Evolutionary conservation across 2,329 filamentous ascomycete species (phyloP).

Genomic region (Sclerotiophoma versabilis): DNA sequence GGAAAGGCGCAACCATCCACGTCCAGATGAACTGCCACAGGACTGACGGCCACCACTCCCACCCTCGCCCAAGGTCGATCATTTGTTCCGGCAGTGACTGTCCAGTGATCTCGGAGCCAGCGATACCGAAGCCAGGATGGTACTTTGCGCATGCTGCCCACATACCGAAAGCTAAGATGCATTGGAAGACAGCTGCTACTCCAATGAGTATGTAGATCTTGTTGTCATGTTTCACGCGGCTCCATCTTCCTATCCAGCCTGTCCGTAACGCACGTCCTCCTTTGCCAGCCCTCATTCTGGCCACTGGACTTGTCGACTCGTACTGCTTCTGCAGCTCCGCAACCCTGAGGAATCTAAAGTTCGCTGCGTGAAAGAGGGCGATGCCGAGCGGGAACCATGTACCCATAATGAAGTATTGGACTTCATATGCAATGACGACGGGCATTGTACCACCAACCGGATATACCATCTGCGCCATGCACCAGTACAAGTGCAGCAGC

Average conservation of each 20-base stretch:
- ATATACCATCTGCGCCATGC: conserved; percentile 25
- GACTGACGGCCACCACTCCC: conserved; percentile 32
- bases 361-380: conserved; percentile 27
- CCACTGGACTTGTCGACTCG: background rate
- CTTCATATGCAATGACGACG: conserved; percentile 20
- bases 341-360: conserved; percentile 24
- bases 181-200: conserved; percentile 9
- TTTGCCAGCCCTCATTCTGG: background rate
- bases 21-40: conserved; percentile 31
- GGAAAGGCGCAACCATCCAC: conserved; percentile 27
- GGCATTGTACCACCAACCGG: conserved; percentile 21
- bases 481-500: conserved; percentile 29
- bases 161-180: conserved; percentile 14
- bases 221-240: conserved; percentile 4
- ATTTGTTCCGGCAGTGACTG: conserved; percentile 23
- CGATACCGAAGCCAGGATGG: conserved; percentile 25
- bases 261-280: background rate
- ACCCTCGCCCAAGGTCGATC: conserved; percentile 23
- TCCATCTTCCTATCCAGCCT: conserved; percentile 9
- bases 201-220: conserved; percentile 11
- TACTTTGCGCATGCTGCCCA: conserved; percentile 25
- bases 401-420: conserved; percentile 30
- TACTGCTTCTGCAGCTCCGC: conserved; percentile 25
- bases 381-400: conserved; percentile 29
- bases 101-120: conserved; percentile 23